phyloP scores from a whole-genome alignment of 2,329 filamentous ascomycete genomes.

The Didymella keratinophila region DNA sequence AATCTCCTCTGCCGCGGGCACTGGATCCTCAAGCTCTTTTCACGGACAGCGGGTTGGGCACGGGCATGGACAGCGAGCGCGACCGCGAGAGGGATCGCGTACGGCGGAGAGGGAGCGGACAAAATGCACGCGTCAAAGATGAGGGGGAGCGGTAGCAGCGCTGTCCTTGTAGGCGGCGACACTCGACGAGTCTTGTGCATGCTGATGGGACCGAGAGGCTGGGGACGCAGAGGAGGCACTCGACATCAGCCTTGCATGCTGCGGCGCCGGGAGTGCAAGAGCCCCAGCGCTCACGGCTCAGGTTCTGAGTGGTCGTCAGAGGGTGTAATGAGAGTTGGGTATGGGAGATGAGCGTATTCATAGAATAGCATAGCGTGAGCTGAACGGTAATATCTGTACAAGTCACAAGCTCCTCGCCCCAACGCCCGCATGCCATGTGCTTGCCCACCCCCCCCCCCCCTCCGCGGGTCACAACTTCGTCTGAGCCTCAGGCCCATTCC shows the following conservation, averaged over 20 bases:
- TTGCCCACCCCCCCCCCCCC: too few species aligned
- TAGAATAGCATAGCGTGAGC: not conserved
- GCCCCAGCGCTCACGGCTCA: not conserved
- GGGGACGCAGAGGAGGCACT: not conserved
- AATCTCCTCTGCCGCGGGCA: slow-evolving; percentile 32
- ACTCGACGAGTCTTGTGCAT: not conserved
- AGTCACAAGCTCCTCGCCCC: not conserved
- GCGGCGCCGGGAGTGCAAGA: too few species aligned
- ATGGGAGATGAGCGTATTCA: not conserved
- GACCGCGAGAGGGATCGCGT: slow-evolving; percentile 28
- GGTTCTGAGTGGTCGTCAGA: too few species aligned
- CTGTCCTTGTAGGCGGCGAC: not conserved
- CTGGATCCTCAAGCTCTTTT: slow-evolving; percentile 24
- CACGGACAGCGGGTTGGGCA: slow-evolving; percentile 58
- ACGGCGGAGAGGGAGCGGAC: slow-evolving; percentile 25
- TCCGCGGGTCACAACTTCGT: not conserved
- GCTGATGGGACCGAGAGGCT: too few species aligned
- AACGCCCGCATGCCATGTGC: not conserved
- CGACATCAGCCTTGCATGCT: not conserved
- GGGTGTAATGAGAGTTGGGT: too few species aligned
- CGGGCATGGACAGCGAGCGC: slow-evolving; percentile 53
- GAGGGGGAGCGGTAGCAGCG: not conserved
- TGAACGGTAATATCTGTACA: slow-evolving; percentile 7
- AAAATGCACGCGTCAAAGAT: not conserved
- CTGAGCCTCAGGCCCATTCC: not conserved